Conservation (phyloP, 495 filamentous ascomycete species). For the Xylaria grammica region DNA sequence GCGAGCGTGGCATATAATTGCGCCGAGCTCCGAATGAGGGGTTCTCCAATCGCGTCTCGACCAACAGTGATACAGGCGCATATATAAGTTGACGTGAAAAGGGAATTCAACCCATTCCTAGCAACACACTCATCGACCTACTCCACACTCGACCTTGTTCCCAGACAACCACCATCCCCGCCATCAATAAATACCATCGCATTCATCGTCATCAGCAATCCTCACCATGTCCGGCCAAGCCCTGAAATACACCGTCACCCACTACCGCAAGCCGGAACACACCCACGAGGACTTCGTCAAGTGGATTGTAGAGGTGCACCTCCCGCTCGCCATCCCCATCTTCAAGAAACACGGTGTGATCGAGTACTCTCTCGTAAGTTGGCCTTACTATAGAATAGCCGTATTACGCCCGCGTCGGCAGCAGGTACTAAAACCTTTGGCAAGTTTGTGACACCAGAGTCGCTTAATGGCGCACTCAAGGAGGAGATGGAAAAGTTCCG, state of each 20-base stretch:
- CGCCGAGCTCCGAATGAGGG: no score
- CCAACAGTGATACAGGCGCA: no score
- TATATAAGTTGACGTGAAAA: no score
- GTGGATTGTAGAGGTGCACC: constrained; percentile 12
- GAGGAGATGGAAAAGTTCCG: constrained; percentile 24
- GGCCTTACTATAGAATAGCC: neutral
- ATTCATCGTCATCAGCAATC: no score
- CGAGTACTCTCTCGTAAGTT: constrained; percentile 12
- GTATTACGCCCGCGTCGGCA: neutral
- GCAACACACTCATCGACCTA: no score
- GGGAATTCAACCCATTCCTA: no score
- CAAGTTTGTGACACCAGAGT: neutral
- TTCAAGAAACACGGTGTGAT: constrained; percentile 10
- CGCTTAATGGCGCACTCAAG: constrained; percentile 19
- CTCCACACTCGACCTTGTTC: no score
- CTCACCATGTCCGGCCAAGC: neutral
- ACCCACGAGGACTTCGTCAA: constrained; percentile 16
- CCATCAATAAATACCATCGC: no score
- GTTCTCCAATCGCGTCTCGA: no score
- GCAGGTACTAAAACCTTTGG: neutral
- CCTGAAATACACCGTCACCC: constrained; percentile 10
- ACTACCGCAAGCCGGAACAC: constrained; percentile 6
- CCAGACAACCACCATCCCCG: no score
- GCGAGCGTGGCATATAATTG: no score
- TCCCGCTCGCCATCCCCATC: constrained; percentile 10